Evolutionary conservation across 2,329 filamentous ascomycete genomes (phyloP).

Genomic region (Keithomyces neogunnii): DNA sequence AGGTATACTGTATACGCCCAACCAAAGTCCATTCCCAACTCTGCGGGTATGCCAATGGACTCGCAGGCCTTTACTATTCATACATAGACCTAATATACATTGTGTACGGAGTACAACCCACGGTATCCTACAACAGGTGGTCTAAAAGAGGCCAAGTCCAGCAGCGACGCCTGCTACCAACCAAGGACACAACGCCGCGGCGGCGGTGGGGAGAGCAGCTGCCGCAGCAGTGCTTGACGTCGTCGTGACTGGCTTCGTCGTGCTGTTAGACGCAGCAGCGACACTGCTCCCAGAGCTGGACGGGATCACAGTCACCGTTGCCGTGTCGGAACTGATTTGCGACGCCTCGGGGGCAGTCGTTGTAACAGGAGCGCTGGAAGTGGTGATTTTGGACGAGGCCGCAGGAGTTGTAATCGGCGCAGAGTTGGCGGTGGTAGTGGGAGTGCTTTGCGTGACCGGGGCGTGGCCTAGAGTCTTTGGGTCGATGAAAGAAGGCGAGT

Average conservation of each 20-base stretch:
- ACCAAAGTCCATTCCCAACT: too few relatives aligned
- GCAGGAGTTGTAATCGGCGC: conserved; percentile 9
- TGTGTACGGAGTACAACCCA: too few relatives aligned
- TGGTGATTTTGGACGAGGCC: background rate
- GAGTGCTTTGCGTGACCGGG: background rate
- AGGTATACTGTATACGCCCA: too few relatives aligned
- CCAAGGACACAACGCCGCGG: conserved; percentile 14
- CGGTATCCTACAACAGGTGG: too few relatives aligned
- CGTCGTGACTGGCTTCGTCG: background rate
- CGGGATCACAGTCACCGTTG: background rate
- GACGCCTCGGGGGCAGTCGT: background rate
- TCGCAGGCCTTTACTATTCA: too few relatives aligned
- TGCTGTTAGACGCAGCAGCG: background rate
- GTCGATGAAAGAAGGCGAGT: conserved; percentile 41
- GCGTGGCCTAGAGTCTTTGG: conserved; percentile 17
- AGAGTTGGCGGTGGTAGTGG: conserved; percentile 7
- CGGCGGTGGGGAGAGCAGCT: conserved; percentile 16
- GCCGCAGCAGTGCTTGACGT: conserved; percentile 4
- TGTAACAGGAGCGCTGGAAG: background rate
- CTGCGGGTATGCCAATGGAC: too few relatives aligned
- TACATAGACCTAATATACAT: too few relatives aligned
- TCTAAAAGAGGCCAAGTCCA: conserved; percentile 18
- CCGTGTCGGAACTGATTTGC: background rate
- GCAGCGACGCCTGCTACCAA: conserved; percentile 20
- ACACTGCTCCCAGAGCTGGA: background rate